Percentiles rank a stretch among this genome's conserved stretches.
These are phyloP conservation scores for Tetragonia tetragonoides DNA, from an alignment of 148 eudicot genomes.

Conservation along the genomic window DNA sequence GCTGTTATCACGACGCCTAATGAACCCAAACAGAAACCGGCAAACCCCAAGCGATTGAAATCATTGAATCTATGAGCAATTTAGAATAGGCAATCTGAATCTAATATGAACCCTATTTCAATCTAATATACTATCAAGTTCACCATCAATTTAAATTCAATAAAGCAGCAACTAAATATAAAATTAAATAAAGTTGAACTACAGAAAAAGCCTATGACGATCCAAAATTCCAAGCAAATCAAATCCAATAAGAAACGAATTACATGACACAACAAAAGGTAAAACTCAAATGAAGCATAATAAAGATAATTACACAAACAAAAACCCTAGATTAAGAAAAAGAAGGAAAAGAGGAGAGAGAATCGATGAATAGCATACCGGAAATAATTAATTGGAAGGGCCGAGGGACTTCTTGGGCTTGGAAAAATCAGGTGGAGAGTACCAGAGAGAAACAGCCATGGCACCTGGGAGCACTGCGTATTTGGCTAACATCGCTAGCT, in stretches of 20 bases:
- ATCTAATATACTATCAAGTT: too few species aligned
- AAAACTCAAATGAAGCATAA: not conserved
- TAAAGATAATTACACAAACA: not conserved
- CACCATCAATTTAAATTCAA: too few species aligned
- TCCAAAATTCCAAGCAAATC: not conserved
- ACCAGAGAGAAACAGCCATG: constrained; percentile 42
- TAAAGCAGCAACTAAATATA: too few species aligned
- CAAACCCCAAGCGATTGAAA: too few species aligned
- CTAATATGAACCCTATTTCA: too few species aligned
- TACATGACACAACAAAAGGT: not conserved
- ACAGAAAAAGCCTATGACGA: too few species aligned
- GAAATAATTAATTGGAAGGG: constrained; percentile 6
- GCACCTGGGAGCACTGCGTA: constrained; percentile 40
- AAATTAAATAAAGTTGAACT: too few species aligned
- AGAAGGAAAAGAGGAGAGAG: not conserved
- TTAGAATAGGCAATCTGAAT: too few species aligned
- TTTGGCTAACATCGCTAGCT: constrained; percentile 41
- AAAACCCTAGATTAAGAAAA: not conserved
- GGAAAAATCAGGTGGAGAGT: constrained; percentile 43
- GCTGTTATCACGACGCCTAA: too few species aligned
- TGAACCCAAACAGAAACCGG: too few species aligned
- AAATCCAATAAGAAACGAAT: not conserved
- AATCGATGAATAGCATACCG: not conserved
- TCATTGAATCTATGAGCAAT: too few species aligned
- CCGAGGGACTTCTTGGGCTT: constrained; percentile 26